A percentile compares a stretch with the other conserved stretches of the same genome.
These are phyloP conservation scores for Beauveria varroae DNA, from an alignment of 2,329 filamentous ascomycete species.

Conservation along the genomic window DNA sequence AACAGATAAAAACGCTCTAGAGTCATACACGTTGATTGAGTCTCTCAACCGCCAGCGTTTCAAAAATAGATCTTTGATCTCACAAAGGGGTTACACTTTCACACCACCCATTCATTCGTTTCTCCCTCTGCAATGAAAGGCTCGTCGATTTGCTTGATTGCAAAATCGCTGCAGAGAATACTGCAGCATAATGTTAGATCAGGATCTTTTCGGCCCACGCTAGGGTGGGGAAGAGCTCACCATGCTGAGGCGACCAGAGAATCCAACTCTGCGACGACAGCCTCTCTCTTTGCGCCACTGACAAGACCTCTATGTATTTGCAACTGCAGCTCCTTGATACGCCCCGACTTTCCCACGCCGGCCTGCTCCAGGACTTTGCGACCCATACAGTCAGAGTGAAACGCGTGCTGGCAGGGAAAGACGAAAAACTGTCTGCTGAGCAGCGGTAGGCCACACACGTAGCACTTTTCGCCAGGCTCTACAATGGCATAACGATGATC, in stretches of 20 bases:
- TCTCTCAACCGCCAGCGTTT: not conserved
- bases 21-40: not conserved
- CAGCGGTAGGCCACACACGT: conserved; percentile 76
- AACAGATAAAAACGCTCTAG: not conserved
- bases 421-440: conserved; percentile 94
- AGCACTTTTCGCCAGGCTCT: conserved; percentile 91
- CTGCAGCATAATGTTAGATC: conserved; percentile 36
- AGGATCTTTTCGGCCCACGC: not conserved
- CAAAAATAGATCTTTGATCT: not conserved
- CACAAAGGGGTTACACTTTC: conserved; percentile 14
- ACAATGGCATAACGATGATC: conserved; percentile 93
- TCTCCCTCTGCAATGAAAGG: conserved; percentile 74
- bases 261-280: conserved; percentile 81
- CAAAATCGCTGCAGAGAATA: conserved; percentile 89
- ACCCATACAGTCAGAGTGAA: conserved; percentile 91
- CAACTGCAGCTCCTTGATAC: conserved; percentile 78
- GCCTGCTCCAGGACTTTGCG: conserved; percentile 77
- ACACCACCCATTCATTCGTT: conserved; percentile 74
- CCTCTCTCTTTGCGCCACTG: conserved; percentile 65
- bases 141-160: conserved; percentile 89
- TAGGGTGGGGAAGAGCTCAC: conserved; percentile 38
- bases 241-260: conserved; percentile 85
- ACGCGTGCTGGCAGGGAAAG: conserved; percentile 96
- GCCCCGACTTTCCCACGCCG: conserved; percentile 64
- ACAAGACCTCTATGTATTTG: conserved; percentile 73